Percentiles rank a stretch among this genome's conserved stretches.
These are phyloP conservation scores for Gonapodya prolifera DNA, from an alignment of 192 early-diverging fungal genomes.

Conservation along the genomic window DNA sequence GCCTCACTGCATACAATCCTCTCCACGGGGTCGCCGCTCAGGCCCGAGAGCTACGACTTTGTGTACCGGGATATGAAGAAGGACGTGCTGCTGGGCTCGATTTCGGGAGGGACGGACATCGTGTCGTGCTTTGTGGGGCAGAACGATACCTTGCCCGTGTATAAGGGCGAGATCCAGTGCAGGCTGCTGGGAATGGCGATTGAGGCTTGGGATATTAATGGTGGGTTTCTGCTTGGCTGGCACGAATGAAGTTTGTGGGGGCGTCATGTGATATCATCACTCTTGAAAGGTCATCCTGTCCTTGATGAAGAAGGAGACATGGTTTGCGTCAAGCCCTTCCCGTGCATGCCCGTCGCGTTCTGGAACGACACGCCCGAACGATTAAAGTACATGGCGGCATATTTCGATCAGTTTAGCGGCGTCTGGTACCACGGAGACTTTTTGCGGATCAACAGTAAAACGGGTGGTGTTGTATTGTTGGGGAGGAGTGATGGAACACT, in stretches of 20 bases:
- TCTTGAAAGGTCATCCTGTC: constrained; percentile 34
- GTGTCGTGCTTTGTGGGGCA: constrained; percentile 90
- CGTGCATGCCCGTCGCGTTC: constrained; percentile 94
- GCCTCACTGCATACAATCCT: constrained; percentile 60
- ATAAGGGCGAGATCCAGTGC: constrained; percentile 89
- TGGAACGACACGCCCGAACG: constrained; percentile 63
- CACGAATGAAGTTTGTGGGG: no score
- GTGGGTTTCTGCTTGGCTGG: no score
- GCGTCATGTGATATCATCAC: no score
- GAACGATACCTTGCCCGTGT: constrained; percentile 77
- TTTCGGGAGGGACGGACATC: constrained; percentile 90
- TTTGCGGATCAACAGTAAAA: constrained; percentile 66
- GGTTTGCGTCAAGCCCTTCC: constrained; percentile 87
- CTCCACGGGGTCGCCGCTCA: constrained; percentile 89
- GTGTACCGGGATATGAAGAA: constrained; percentile 74
- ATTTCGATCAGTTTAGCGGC: constrained; percentile 71
- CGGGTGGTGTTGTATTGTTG: constrained; percentile 89
- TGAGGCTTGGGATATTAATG: constrained; percentile 71
- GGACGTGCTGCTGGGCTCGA: constrained; percentile 79
- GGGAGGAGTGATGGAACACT: constrained; percentile 37
- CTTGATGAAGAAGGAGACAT: constrained; percentile 71
- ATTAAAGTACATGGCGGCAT: constrained; percentile 70
- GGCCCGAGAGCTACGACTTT: constrained; percentile 85
- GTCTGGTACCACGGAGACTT: constrained; percentile 98
- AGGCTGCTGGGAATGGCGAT: constrained; percentile 87